Evolutionary conservation across 2,329 filamentous ascomycete genomes (phyloP).

Genomic region (Dactylellina haptotyla): DNA sequence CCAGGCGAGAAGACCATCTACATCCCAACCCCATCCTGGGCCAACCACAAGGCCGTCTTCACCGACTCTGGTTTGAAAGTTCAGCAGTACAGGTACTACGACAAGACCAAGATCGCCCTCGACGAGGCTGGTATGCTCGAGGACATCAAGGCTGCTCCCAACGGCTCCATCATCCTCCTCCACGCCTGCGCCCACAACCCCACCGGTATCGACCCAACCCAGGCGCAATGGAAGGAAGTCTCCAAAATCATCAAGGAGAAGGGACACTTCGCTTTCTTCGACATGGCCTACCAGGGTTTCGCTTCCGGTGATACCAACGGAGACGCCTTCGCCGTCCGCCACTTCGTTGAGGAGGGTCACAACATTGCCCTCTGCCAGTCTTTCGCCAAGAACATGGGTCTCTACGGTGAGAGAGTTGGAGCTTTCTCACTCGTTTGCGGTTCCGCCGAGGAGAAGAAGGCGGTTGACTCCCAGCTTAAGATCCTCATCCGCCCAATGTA

Average conservation of each 20-base stretch:
- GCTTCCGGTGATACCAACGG: conserved; percentile 86
- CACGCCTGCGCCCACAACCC: conserved; percentile 98
- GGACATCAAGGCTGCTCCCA: conserved; percentile 75
- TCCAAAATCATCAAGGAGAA: conserved; percentile 78
- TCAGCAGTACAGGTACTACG: conserved; percentile 93
- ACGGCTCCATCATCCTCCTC: conserved; percentile 85
- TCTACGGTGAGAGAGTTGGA: conserved; percentile 95
- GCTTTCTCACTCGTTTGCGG: conserved; percentile 96
- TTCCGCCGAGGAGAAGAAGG: conserved; percentile 68
- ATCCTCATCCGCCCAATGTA: conserved; percentile 97
- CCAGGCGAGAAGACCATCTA: conserved; percentile 78
- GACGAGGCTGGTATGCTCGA: conserved; percentile 89
- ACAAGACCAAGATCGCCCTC: conserved; percentile 84
- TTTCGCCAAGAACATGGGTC: conserved; percentile 89
- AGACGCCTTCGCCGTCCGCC: conserved; percentile 90
- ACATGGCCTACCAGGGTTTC: conserved; percentile 97
- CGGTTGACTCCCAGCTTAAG: conserved; percentile 87
- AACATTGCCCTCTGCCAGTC: conserved; percentile 70
- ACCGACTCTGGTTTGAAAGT: conserved; percentile 82
- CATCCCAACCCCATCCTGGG: conserved; percentile 95
- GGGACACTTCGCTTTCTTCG: conserved; percentile 96
- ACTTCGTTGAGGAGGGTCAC: conserved; percentile 78
- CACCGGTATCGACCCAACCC: conserved; percentile 92
- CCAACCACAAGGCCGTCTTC: conserved; percentile 99
- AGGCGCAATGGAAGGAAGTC: conserved; percentile 93